Evolutionary conservation across 2,329 filamentous ascomycete species (phyloP).

Genomic region (Scedosporium minutisporum): DNA sequence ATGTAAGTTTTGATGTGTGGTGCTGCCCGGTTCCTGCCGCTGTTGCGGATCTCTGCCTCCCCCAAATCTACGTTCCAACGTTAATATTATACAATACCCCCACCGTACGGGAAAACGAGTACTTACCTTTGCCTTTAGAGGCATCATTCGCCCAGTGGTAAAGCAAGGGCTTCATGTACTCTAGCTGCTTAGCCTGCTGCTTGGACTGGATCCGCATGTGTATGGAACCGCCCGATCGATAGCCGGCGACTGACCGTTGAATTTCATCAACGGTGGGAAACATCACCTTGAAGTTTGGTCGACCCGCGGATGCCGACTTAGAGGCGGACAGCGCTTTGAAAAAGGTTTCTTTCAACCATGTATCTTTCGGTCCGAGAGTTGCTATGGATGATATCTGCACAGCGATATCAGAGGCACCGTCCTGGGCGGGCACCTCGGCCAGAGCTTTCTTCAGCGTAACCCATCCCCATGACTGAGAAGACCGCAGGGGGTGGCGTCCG

Average conservation of each 20-base stretch:
- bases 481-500: constrained; percentile 47
- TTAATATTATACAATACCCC: not conserved
- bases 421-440: constrained; percentile 36
- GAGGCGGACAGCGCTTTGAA: constrained; percentile 39
- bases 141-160: constrained; percentile 66
- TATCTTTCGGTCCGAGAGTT: constrained; percentile 59
- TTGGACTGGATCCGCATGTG: constrained; percentile 67
- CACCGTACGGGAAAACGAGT: not conserved
- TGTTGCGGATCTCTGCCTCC: constrained; percentile 26
- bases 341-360: constrained; percentile 61
- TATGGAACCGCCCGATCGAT: constrained; percentile 67
- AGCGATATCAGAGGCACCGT: constrained; percentile 38
- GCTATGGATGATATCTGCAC: constrained; percentile 73
- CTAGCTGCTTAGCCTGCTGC: constrained; percentile 63
- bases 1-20: constrained; percentile 90
- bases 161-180: constrained; percentile 60
- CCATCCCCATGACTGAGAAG: constrained; percentile 64
- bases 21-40: constrained; percentile 59
- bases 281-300: constrained; percentile 56
- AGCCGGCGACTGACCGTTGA: constrained; percentile 66
- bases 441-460: constrained; percentile 54
- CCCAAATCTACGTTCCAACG: constrained; percentile 16
- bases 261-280: constrained; percentile 78
- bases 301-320: constrained; percentile 15
- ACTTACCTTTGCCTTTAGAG: constrained; percentile 21